These are phyloP conservation scores for Sporisorium reilianum DNA, from an alignment of 1,284 basidiomycete species.

Conservation along the genomic window DNA sequence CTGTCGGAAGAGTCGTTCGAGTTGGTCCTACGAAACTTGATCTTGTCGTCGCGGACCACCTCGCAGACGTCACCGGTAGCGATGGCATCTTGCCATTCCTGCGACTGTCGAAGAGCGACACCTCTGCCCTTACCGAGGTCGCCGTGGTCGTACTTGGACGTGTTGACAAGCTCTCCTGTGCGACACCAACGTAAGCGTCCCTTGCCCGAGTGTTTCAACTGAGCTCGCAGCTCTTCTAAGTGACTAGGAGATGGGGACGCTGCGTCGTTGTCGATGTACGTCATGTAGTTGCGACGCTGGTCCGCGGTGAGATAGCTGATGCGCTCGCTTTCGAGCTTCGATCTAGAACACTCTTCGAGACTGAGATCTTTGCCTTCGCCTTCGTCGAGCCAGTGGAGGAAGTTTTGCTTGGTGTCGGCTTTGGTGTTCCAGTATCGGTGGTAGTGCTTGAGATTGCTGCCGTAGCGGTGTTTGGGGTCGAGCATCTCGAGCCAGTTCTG, in stretches of 20 bases:
- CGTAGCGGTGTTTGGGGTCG: constrained; percentile 53
- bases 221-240: constrained; percentile 19
- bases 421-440: constrained; percentile 47
- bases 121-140: constrained; percentile 62
- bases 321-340: constrained; percentile 77
- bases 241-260: constrained; percentile 1
- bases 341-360: constrained; percentile 76
- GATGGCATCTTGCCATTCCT: constrained; percentile 46
- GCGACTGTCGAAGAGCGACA: constrained; percentile 44
- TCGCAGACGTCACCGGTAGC: constrained; percentile 31
- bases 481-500: constrained; percentile 57
- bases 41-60: constrained; percentile 46
- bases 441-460: constrained; percentile 58
- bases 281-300: constrained; percentile 79
- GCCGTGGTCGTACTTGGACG: constrained; percentile 59
- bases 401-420: constrained; percentile 51
- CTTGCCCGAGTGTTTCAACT: constrained; percentile 25
- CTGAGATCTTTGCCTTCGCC: constrained; percentile 78
- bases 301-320: constrained; percentile 71
- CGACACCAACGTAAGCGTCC: constrained; percentile 79
- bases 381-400: constrained; percentile 75
- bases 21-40: constrained; percentile 40
- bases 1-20: constrained; percentile 31
- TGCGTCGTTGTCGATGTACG: constrained; percentile 72
- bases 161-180: constrained; percentile 74